Evolutionary conservation across 306 rosid species (phyloP), one percentile per base, ranked within the genome.

Genomic region (Gillenia trifoliata): DNA sequence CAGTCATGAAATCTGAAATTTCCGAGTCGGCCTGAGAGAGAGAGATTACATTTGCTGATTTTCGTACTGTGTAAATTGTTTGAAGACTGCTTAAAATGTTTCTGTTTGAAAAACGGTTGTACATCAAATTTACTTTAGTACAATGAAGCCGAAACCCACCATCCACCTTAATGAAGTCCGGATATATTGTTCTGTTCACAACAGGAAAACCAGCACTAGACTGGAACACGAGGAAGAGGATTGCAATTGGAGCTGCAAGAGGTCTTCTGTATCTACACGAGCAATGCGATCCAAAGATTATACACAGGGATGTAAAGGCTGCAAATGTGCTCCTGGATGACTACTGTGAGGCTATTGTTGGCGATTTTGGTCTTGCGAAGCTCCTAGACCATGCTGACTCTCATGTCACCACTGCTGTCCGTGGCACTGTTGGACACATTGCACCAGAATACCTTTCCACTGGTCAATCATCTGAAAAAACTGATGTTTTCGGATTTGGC

Each of bases 391-490:
- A 92, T 74, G 89, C 89, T 29, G 99, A 94, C 59, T 92, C 99
- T 57, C 99, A 94, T 78, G 99, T 94, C 70, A 94, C 99, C 28
- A 94, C 99, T 62, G 99, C 97, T 55, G 99, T 94, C 38, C 97
- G 99, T 47, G 99, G 99, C 74, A 94, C 99, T 9, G 96, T 94
- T 8, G 99, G 99, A 29, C 99, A 94, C 83, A 94, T 94, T 56
- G 99, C 99, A 1, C 99, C 99, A 0, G 99, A 94, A 82, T 94
- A 94, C 79, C 99, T 94, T 73, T 94, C 99, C 31, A 94, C 99
- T 1, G 99, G 99, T 68, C 97, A 94, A 64, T 94, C 99, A 67
- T 94, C 99, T 33, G 99, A 94, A 87, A 94, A 94, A 80, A 94
- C 99, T 10, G 99, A 94, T 56, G 99, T 94, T 13, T 94, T 86